Evolutionary conservation across 805 yeast genomes (phyloP).

Genomic region (Yamadazyma olivae): DNA sequence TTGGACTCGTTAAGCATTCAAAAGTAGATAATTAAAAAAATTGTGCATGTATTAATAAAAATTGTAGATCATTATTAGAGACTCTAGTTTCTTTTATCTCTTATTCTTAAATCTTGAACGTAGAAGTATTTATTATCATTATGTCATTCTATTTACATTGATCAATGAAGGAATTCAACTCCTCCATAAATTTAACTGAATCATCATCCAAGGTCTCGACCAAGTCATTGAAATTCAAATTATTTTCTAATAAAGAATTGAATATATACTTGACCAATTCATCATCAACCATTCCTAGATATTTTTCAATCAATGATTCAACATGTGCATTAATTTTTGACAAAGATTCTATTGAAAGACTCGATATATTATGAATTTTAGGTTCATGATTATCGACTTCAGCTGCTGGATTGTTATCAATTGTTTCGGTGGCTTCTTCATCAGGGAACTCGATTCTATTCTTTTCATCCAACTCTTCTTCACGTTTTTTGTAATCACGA

Average conservation of each 20-base stretch:
- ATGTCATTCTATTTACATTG: neutral
- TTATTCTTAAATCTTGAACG: too few species aligned
- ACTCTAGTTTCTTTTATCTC: too few species aligned
- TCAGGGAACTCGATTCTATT: slow-evolving; percentile 3
- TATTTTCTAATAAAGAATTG: slow-evolving; percentile 29
- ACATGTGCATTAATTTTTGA: slow-evolving; percentile 30
- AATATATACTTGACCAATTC: slow-evolving; percentile 44
- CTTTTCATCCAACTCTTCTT: slow-evolving; percentile 38
- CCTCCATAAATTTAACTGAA: slow-evolving; percentile 38
- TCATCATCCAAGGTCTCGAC: slow-evolving; percentile 52
- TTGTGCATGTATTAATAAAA: slow-evolving; percentile 6
- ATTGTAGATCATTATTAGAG: neutral
- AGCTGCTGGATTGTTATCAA: neutral
- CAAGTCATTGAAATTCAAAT: slow-evolving; percentile 39
- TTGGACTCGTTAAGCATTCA: slow-evolving; percentile 36
- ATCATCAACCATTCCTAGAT: slow-evolving; percentile 52
- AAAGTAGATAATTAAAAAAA: neutral
- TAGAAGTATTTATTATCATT: too few species aligned
- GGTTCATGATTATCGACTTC: neutral
- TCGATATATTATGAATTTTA: neutral
- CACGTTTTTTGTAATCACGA: slow-evolving; percentile 28
- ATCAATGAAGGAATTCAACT: slow-evolving; percentile 28
- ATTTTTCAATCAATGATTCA: slow-evolving; percentile 46
- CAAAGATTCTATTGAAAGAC: neutral
- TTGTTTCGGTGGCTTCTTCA: neutral